phyloP scores from a whole-genome alignment of 306 rosid genomes.

The Benincasa hispida region DNA sequence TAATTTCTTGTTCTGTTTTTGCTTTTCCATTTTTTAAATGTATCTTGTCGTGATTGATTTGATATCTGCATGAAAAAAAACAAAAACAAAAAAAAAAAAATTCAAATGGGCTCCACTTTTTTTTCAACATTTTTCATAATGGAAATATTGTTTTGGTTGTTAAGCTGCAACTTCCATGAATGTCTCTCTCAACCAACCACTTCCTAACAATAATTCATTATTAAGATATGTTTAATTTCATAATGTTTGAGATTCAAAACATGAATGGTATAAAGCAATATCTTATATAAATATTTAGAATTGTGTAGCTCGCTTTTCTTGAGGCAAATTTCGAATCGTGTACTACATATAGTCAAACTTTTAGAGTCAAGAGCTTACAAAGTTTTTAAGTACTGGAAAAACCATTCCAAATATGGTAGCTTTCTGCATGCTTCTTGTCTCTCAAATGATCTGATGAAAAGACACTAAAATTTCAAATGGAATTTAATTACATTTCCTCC shows the following conservation, averaged over 20 bases:
- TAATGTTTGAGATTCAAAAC: background rate
- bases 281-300: background rate
- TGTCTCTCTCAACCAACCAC: background rate
- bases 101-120: conserved; percentile 2
- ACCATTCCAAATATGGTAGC: background rate
- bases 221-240: background rate
- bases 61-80: background rate
- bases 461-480: background rate
- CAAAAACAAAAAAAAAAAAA: background rate
- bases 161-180: background rate
- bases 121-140: background rate
- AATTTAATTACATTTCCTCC: conserved; percentile 30
- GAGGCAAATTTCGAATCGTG: background rate
- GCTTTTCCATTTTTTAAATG: background rate
- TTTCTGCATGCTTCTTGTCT: background rate
- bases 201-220: background rate
- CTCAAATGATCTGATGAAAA: background rate
- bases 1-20: background rate
- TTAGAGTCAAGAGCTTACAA: no score
- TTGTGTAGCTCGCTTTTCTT: background rate
- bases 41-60: conserved; percentile 13
- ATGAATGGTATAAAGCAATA: background rate
- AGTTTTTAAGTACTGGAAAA: no score
- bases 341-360: no score
- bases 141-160: background rate